Conservation (phyloP, 306 rosid genomes). For the cucumber (Cucumis sativus) region DNA sequence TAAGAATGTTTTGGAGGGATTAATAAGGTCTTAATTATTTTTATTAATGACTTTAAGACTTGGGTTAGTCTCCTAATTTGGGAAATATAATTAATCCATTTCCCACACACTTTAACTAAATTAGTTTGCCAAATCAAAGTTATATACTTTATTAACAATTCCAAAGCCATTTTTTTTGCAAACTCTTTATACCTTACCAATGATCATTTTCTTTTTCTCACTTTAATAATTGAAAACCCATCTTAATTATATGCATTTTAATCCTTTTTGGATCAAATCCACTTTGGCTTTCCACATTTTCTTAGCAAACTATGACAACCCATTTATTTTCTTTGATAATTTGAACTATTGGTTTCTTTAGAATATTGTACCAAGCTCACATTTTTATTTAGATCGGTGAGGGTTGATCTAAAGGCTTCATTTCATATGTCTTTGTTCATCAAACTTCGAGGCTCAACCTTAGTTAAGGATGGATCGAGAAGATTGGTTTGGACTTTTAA, state of each 20-base stretch:
- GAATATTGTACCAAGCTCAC: too few species aligned
- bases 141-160: background rate
- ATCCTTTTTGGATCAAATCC: background rate
- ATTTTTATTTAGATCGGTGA: too few species aligned
- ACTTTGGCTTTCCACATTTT: background rate
- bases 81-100: background rate
- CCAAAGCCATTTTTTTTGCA: background rate
- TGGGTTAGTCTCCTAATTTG: background rate
- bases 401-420: too few species aligned
- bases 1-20: background rate
- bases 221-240: background rate
- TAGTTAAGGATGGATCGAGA: too few species aligned
- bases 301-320: background rate
- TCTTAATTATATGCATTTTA: slow-evolving; percentile 1
- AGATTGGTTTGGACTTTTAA: too few species aligned
- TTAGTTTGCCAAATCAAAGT: background rate
- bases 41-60: background rate
- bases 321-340: background rate
- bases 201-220: background rate
- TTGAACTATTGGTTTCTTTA: too few species aligned
- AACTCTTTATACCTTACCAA: background rate
- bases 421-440: too few species aligned
- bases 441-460: too few species aligned
- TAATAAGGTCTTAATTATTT: background rate
- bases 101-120: background rate